Evolutionary conservation across 2,329 filamentous ascomycete species (phyloP).

Genomic region (Exophiala viscosa): DNA sequence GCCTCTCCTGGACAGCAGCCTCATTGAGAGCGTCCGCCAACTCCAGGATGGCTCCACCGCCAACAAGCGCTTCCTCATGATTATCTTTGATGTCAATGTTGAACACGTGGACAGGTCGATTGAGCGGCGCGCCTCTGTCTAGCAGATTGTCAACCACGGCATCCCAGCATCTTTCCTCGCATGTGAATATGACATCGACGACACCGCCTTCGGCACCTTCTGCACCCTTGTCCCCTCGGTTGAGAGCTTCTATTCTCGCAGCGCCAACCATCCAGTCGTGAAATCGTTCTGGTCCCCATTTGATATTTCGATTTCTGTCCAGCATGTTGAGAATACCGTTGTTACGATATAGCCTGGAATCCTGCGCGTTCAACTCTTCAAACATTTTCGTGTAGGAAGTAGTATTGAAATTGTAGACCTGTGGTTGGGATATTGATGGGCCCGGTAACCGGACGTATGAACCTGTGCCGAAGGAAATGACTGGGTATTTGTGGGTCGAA

Average conservation of each 20-base stretch:
- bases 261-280: constrained; percentile 93
- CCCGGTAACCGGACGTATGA: constrained; percentile 91
- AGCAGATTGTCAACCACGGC: constrained; percentile 92
- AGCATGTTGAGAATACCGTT: constrained; percentile 97
- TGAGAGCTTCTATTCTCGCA: constrained; percentile 70
- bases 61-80: constrained; percentile 89
- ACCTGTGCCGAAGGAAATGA: constrained; percentile 95
- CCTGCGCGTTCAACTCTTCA: constrained; percentile 81
- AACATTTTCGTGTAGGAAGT: constrained; percentile 95
- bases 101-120: constrained; percentile 93
- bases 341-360: constrained; percentile 78
- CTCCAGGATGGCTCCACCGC: constrained; percentile 87
- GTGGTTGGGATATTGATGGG: constrained; percentile 85
- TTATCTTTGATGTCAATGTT: constrained; percentile 99
- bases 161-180: constrained; percentile 97
- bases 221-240: constrained; percentile 68
- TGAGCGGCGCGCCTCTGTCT: constrained; percentile 77
- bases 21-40: constrained; percentile 80
- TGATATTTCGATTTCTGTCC: constrained; percentile 82
- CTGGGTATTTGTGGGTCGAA: constrained; percentile 80
- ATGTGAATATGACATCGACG: constrained; percentile 93
- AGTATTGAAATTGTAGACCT: constrained; percentile 97
- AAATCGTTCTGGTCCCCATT: constrained; percentile 95
- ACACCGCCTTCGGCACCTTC: constrained; percentile 80
- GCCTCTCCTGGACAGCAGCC: constrained; percentile 72